Percentiles rank a stretch among this genome's conserved stretches.
These are phyloP conservation scores for Leccinum longicurvipes DNA, from an alignment of 768 basidiomycete species.

Conservation along the genomic window DNA sequence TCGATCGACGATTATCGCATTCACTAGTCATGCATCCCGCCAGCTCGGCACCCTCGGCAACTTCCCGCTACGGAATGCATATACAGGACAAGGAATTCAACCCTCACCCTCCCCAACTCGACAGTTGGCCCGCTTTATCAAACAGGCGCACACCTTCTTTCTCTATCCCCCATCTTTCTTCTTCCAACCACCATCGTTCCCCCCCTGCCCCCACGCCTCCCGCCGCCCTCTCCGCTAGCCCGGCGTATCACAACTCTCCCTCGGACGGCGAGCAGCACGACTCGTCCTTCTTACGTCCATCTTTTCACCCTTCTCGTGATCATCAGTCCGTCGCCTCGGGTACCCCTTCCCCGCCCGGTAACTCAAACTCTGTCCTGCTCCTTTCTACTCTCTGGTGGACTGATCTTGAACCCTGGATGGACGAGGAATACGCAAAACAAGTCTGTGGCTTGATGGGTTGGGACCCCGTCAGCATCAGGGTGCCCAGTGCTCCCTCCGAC, in stretches of 20 bases:
- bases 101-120: constrained; percentile 19
- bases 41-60: constrained; percentile 27
- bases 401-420: constrained; percentile 95
- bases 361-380: constrained; percentile 31
- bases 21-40: constrained; percentile 13
- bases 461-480: constrained; percentile 72
- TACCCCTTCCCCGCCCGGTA: constrained; percentile 24
- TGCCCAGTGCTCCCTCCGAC: constrained; percentile 62
- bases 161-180: constrained; percentile 28
- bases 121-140: constrained; percentile 32
- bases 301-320: constrained; percentile 16
- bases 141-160: constrained; percentile 33
- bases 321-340: constrained; percentile 13
- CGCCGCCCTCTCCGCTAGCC: constrained; percentile 18
- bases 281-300: constrained; percentile 11
- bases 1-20: constrained; percentile 24
- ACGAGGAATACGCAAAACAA: constrained; percentile 90
- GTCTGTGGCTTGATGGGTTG: constrained; percentile 85
- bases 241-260: constrained; percentile 16
- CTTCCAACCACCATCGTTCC: constrained; percentile 46
- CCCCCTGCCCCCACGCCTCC: constrained; percentile 30
- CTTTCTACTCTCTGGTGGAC: constrained; percentile 80
- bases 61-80: constrained; percentile 35
- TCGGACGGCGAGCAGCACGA: constrained; percentile 24
- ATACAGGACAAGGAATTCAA: constrained; percentile 37